A percentile compares a stretch with the other conserved stretches of the same genome.
Evolutionary conservation across 164 flowering plant species (phyloP).

Genomic region (Dillenia turbinata): DNA sequence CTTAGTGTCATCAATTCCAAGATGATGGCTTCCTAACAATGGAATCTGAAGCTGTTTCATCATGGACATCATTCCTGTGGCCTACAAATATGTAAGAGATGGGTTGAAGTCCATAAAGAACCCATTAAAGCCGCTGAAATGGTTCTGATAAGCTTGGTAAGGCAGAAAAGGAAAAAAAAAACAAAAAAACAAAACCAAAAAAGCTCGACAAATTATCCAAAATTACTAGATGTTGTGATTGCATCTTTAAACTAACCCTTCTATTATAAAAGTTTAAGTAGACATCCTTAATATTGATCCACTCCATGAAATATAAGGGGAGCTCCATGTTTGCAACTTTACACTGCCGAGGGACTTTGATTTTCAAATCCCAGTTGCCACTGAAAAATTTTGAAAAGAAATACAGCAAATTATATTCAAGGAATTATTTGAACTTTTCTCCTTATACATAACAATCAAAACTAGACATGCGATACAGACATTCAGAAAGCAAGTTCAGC

Average conservation of each 20-base stretch:
- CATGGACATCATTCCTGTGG: conserved; percentile 91
- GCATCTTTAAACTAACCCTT: conserved; percentile 39
- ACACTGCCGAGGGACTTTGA: conserved; percentile 92
- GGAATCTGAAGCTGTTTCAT: conserved; percentile 64
- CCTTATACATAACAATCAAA: too few relatives aligned
- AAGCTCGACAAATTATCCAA: too few relatives aligned
- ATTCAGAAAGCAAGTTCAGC: too few relatives aligned
- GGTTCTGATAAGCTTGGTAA: too few relatives aligned
- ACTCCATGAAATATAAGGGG: conserved; percentile 84
- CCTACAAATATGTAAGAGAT: conserved; percentile 31
- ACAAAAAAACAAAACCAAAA: too few relatives aligned
- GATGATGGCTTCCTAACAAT: conserved; percentile 86
- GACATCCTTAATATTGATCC: conserved; percentile 93
- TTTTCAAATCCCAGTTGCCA: conserved; percentile 98
- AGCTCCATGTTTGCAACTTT: conserved; percentile 54
- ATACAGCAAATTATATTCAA: too few relatives aligned
- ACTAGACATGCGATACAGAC: too few relatives aligned
- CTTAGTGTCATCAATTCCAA: conserved; percentile 91
- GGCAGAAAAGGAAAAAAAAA: too few relatives aligned
- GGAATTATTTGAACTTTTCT: too few relatives aligned
- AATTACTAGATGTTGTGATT: too few relatives aligned
- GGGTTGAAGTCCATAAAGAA: conserved; percentile 4
- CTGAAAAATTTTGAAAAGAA: conserved; percentile 20
- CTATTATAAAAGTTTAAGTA: conserved; percentile 78
- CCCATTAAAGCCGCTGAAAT: too few relatives aligned